Conservation (phyloP, 768 basidiomycete genomes). For the Suillus plorans region DNA sequence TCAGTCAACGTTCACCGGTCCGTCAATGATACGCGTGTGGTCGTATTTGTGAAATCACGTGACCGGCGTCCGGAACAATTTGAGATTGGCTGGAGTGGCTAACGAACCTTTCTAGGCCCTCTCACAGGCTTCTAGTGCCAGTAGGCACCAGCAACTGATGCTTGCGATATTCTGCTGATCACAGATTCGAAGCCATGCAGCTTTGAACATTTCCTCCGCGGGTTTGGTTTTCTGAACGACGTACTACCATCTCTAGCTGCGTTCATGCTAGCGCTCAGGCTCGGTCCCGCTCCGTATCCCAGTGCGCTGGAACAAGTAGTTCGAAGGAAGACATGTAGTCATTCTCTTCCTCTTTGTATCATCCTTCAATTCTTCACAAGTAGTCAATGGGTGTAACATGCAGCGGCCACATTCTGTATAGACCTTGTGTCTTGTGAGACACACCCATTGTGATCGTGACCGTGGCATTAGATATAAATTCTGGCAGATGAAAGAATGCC, state of each 20-base stretch:
- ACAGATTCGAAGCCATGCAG: not conserved
- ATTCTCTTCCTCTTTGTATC: not conserved
- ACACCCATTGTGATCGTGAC: not conserved
- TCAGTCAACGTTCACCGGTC: not conserved
- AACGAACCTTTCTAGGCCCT: too few species aligned
- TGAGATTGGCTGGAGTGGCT: too few species aligned
- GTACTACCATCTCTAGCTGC: not conserved
- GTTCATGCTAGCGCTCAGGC: not conserved
- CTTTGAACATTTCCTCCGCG: not conserved
- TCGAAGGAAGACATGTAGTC: not conserved
- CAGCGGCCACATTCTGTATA: not conserved
- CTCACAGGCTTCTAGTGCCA: too few species aligned
- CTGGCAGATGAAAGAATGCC: not conserved
- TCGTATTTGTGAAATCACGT: not conserved
- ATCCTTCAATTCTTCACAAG: not conserved
- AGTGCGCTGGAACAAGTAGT: too few species aligned
- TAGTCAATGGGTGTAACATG: not conserved
- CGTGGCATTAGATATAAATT: not conserved
- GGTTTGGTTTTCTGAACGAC: not conserved
- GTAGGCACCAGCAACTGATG: too few species aligned
- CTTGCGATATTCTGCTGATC: not conserved
- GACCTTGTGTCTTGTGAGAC: not conserved
- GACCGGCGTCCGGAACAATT: not conserved
- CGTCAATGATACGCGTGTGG: constrained; percentile 3
- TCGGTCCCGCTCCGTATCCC: too few species aligned